Base-by-base conservation (phyloP, 257 asterid species). In the Nicotiana paniculata region DNA sequence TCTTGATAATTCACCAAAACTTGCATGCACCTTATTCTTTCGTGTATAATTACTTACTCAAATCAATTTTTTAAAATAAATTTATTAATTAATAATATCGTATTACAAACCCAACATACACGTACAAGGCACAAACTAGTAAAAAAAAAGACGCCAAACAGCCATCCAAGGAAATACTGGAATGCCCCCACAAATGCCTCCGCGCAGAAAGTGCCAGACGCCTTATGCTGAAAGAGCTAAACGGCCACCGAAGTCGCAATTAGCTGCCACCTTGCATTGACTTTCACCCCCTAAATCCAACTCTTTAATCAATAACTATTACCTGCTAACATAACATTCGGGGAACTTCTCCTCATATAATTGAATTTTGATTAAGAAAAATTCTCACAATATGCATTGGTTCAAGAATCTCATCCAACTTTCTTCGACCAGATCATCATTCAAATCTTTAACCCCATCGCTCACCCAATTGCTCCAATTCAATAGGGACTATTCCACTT, bases 341-440 rank as follows among this genome's bases (percentile, higher is more conserved):
- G 67, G 67, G 33, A 61, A 21, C 66, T 61, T 61, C 57, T 48
- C 54, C 1, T 2, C 54, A 4, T 11, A 12, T 11, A 10, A 53
- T 11, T 53, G 7, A 58, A 58, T 58, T 58, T 18, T 6, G 26
- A 58, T 58, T 9, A 61, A 24, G 16, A 21, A 58, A 18, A 17
- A 55, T 16, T 55, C 48, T 17, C 62, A 35, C 66, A 81, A 33
- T 87, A 95, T 95, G 98, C 89, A 95, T 84, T 93, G 95, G 97
- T 89, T 92, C 84, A 89, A 92, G 84, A 93, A 84, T 79, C 84
- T 93, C 72, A 69, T 92, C 86, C 90, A 90, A 16, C 87, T 92
- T 75, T 88, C 93, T 78, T 39, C 85, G 3, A 79, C 89, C 39
- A 43, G 88, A 30, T 88, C 83, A 53, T 68, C 87, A 43, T 64